Conservation (phyloP, 305 asterid genomes). For the Fraxinus sp. region DNA sequence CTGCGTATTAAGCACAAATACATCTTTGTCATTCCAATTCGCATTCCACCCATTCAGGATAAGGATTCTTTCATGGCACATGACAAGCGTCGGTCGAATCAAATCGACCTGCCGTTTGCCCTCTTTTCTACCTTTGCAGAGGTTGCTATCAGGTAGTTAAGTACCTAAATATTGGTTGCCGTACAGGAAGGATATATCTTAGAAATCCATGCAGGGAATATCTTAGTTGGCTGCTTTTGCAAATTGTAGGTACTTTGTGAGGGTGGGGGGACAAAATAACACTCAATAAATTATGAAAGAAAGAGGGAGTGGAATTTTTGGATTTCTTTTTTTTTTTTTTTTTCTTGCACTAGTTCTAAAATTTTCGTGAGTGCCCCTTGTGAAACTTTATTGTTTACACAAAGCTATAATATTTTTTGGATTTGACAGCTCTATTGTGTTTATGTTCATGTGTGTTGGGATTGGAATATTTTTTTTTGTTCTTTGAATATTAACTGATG, state of each 20-base stretch:
- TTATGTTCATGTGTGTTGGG: neutral
- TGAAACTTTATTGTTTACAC: neutral
- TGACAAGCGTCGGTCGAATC: constrained; percentile 13
- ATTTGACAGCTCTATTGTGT: neutral
- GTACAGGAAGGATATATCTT: constrained; percentile 32
- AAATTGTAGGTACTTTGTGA: neutral
- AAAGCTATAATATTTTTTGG: neutral
- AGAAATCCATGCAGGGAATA: constrained; percentile 15
- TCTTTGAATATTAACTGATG: neutral
- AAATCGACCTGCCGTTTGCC: constrained; percentile 2
- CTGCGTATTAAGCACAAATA: neutral
- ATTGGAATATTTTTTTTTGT: neutral
- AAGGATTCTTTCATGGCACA: constrained; percentile 13
- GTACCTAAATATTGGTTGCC: constrained; percentile 42
- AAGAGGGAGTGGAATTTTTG: constrained; percentile 5
- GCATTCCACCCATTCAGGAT: constrained; percentile 20
- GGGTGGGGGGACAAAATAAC: neutral
- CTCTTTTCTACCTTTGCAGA: neutral
- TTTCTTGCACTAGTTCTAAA: neutral
- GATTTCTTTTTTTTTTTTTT: neutral
- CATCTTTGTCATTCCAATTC: neutral
- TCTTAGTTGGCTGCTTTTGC: neutral
- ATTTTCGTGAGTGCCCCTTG: neutral
- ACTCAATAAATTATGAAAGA: neutral
- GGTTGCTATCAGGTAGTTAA: constrained; percentile 29